phyloP scores from a whole-genome alignment of 345 rosid species.

The Syzygium oleosum region DNA sequence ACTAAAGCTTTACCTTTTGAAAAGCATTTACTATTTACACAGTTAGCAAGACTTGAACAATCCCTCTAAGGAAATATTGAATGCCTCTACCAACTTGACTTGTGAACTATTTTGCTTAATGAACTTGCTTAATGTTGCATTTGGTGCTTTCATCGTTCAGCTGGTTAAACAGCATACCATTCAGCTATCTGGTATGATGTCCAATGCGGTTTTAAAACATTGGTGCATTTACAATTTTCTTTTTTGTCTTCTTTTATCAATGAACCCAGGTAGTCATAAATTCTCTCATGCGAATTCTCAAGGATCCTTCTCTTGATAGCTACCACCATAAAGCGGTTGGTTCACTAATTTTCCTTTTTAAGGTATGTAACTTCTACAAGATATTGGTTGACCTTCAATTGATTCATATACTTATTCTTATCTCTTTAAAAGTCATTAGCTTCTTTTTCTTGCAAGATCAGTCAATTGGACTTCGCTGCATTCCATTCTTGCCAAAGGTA shows the following conservation, averaged over 20 bases:
- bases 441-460: conserved; percentile 46
- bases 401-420: neutral
- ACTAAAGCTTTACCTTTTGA: neutral
- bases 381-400: neutral
- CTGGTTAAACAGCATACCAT: neutral
- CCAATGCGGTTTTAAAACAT: neutral
- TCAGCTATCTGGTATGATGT: neutral
- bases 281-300: conserved; percentile 94
- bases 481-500: conserved; percentile 94
- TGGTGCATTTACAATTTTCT: neutral
- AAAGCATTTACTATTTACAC: neutral
- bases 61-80: neutral
- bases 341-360: conserved; percentile 89
- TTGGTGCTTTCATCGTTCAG: neutral
- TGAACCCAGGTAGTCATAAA: conserved; percentile 74
- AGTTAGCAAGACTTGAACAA: neutral
- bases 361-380: conserved; percentile 38
- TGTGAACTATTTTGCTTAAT: neutral
- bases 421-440: neutral
- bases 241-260: neutral
- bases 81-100: neutral
- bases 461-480: conserved; percentile 96
- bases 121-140: neutral
- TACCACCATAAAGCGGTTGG: conserved; percentile 97
- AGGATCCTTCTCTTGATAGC: conserved; percentile 96